A percentile compares a stretch with the other conserved stretches of the same genome.
Conservation (phyloP, 192 early-diverging fungal genomes). For the Diversispora epigaea region DNA sequence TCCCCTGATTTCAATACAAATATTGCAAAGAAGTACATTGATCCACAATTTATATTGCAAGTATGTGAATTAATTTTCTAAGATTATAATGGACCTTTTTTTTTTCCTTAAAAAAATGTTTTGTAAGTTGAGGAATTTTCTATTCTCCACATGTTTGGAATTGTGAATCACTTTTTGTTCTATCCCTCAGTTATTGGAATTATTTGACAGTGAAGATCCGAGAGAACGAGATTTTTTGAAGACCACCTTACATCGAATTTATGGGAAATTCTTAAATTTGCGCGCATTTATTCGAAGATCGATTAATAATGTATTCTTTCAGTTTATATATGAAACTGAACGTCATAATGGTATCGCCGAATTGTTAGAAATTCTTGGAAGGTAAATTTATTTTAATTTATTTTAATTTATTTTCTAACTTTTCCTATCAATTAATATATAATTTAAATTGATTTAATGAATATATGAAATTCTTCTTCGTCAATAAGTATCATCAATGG, state of each 20-base stretch:
- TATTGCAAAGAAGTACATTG: slow-evolving; percentile 94
- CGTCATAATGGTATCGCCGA: slow-evolving; percentile 98
- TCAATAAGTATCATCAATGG: slow-evolving; percentile 95
- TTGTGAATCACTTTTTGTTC: slow-evolving; percentile 11
- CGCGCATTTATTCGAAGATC: slow-evolving; percentile 95
- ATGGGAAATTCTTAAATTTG: slow-evolving; percentile 97
- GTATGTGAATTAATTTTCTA: slow-evolving; percentile 42
- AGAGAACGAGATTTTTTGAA: slow-evolving; percentile 98
- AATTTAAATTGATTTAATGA: not conserved
- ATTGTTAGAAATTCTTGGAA: slow-evolving; percentile 96
- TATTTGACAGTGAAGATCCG: slow-evolving; percentile 99
- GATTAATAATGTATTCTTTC: slow-evolving; percentile 98
- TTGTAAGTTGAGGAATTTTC: not conserved
- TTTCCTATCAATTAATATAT: not conserved
- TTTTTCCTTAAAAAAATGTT: slow-evolving; percentile 9
- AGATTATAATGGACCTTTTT: not conserved
- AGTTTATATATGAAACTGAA: slow-evolving; percentile 97
- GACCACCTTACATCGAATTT: slow-evolving; percentile 96
- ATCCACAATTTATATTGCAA: slow-evolving; percentile 91
- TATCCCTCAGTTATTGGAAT: slow-evolving; percentile 75
- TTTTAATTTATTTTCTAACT: too few species aligned
- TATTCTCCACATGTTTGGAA: slow-evolving; percentile 2
- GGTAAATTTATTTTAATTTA: slow-evolving; percentile 45
- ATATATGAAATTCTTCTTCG: not conserved
- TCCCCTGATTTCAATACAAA: slow-evolving; percentile 97